These are phyloP conservation scores for Uronychia setigera DNA, from an alignment of 73 alveolate genomes.

Conservation along the genomic window DNA sequence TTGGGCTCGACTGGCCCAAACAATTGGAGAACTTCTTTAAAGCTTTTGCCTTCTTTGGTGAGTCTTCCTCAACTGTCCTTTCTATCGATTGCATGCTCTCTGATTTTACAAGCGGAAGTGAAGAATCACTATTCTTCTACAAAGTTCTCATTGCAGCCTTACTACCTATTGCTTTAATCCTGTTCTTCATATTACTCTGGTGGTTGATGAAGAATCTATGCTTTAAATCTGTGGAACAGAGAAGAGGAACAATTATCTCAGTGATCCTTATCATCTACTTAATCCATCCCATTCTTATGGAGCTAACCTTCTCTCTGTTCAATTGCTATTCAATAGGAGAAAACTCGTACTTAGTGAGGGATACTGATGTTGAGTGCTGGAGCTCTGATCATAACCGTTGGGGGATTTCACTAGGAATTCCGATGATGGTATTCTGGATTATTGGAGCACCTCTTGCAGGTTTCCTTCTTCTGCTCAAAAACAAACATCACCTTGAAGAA, in stretches of 20 bases:
- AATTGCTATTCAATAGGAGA: conserved; percentile 1
- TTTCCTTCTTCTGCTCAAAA: conserved; percentile 9
- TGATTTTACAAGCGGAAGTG: background rate
- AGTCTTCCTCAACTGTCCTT: background rate
- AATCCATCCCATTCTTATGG: conserved; percentile 8
- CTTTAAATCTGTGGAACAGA: background rate
- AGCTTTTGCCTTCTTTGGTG: background rate
- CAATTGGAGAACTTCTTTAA: background rate
- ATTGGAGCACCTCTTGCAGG: conserved; percentile 17
- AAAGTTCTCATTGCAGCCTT: conserved; percentile 3
- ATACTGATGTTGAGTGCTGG: conserved; percentile 3
- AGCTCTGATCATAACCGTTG: background rate
- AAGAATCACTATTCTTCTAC: background rate
- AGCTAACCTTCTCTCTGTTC: conserved; percentile 1
- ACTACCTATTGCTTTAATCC: background rate
- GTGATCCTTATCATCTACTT: background rate
- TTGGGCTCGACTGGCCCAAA: conserved; percentile 53
- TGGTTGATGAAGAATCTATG: background rate
- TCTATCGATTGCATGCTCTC: background rate
- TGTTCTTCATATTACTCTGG: background rate
- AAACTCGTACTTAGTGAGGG: background rate
- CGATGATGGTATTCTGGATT: conserved; percentile 19
- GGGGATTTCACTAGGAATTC: conserved; percentile 12
- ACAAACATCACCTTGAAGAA: background rate
- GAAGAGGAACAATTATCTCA: background rate